These are phyloP conservation scores for Camillea tinctor DNA, from an alignment of 2,329 filamentous ascomycete species.

Conservation along the genomic window DNA sequence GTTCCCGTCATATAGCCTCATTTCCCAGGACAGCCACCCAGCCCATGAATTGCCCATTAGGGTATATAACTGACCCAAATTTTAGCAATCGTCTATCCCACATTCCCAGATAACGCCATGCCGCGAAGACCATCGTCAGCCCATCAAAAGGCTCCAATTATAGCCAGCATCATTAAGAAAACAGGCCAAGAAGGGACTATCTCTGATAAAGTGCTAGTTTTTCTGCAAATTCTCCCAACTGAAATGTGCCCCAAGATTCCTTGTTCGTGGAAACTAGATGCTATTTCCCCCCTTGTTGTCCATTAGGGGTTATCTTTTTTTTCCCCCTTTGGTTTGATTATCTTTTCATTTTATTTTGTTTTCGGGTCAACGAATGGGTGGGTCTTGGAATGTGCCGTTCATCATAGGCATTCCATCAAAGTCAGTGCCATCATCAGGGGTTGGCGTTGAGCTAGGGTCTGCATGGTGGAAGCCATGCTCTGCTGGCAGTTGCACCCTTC, in stretches of 20 bases:
- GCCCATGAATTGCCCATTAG: background rate
- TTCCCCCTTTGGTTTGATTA: too few species aligned
- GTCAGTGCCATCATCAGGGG: conserved; percentile 13
- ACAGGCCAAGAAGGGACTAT: background rate
- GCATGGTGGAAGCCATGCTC: conserved; percentile 1
- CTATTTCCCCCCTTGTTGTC: background rate
- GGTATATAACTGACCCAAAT: background rate
- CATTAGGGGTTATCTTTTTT: background rate
- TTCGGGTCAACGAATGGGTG: background rate
- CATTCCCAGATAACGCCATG: background rate
- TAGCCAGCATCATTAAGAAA: background rate
- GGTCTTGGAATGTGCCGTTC: conserved; percentile 5
- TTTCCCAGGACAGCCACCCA: background rate
- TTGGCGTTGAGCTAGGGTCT: conserved; percentile 5
- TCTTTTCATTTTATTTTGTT: background rate
- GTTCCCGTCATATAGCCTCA: background rate
- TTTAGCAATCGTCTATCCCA: background rate
- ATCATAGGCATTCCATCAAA: conserved; percentile 24
- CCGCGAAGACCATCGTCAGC: background rate
- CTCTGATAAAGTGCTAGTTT: background rate
- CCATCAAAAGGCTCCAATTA: background rate
- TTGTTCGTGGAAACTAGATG: background rate
- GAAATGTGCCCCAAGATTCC: background rate
- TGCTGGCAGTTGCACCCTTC: background rate
- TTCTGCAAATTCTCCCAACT: background rate